These are phyloP conservation scores for Coemansia sp. DNA, from an alignment of 192 early-diverging fungal species.

Conservation along the genomic window DNA sequence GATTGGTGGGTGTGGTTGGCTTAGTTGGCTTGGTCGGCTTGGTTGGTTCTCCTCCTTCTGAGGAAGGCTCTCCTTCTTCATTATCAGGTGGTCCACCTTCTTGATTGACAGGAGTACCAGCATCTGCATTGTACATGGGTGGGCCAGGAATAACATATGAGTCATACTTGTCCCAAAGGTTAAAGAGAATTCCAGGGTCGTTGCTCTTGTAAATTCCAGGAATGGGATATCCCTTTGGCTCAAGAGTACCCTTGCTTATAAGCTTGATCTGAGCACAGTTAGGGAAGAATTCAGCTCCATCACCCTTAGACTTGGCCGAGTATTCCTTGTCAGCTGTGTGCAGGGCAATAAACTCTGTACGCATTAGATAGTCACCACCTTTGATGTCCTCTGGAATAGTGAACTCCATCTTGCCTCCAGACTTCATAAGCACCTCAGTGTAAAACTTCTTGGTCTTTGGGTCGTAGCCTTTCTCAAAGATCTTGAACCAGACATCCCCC, in stretches of 20 bases:
- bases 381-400: conserved; percentile 25
- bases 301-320: background rate
- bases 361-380: conserved; percentile 31
- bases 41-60: background rate
- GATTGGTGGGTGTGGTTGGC: background rate
- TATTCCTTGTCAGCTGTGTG: conserved; percentile 7
- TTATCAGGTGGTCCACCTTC: background rate
- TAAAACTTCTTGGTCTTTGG: conserved; percentile 12
- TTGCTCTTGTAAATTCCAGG: conserved; percentile 22
- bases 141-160: background rate
- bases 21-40: background rate
- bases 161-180: background rate
- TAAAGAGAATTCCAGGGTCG: conserved; percentile 24
- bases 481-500: conserved; percentile 27
- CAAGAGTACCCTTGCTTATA: background rate
- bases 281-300: conserved; percentile 29
- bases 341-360: conserved; percentile 29
- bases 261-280: conserved; percentile 29
- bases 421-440: conserved; percentile 6
- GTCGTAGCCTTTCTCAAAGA: conserved; percentile 18
- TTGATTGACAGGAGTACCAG: background rate
- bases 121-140: background rate
- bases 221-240: conserved; percentile 8
- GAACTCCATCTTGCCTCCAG: conserved; percentile 17
- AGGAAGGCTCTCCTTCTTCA: background rate